Evolutionary conservation across 2,329 filamentous ascomycete genomes (phyloP), one percentile per base, ranked within the genome.

Genomic region (Aspergillus aculeatus): DNA sequence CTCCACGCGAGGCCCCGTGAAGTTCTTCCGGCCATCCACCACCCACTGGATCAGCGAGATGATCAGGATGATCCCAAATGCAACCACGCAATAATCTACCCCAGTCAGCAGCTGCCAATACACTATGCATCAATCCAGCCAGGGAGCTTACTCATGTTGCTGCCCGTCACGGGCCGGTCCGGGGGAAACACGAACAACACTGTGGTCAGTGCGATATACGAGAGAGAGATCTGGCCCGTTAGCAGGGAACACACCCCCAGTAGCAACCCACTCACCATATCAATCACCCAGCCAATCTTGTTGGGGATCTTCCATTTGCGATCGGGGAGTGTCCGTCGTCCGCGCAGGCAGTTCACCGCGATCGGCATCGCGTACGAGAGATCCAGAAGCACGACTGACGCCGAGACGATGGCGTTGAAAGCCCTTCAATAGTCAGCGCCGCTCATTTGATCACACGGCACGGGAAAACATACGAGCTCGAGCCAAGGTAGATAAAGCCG

Each of bases 101-200:
- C 5, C 57, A 4, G 53, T 56, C 53, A 6, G 32, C 32, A 24
- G 14, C 3, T 29, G 7, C 26, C 7, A 29, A 9, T 29, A 10
- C 9, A 29, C 26, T 29, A 7, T 29, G 26, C 9, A 29, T 7
- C 19, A 29, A 14, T 38, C 14, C 5, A 35, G 4, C 10, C 12
- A 12, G 21, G 16, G 2, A 54, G 74, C 78, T 68, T 76, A 82
- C 83, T 92, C 89, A 92, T 91, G 74, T 84, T 91, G 62, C 77
- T 84, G 0, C 82, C 80, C 0, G 85, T 86, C 1, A 89, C 86
- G 0, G 86, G 87, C 1, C 86, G 70, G 11, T 81, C 82, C 0
- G 89, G 89, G 1, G 89, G 89, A 72, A 92, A 90, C 4, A 91
- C 80, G 71, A 92, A 92, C 1, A 92, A 77, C 0, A 91, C 86